These are phyloP conservation scores for Knufia petricola DNA, from an alignment of 2,329 filamentous ascomycete genomes.

Conservation along the genomic window DNA sequence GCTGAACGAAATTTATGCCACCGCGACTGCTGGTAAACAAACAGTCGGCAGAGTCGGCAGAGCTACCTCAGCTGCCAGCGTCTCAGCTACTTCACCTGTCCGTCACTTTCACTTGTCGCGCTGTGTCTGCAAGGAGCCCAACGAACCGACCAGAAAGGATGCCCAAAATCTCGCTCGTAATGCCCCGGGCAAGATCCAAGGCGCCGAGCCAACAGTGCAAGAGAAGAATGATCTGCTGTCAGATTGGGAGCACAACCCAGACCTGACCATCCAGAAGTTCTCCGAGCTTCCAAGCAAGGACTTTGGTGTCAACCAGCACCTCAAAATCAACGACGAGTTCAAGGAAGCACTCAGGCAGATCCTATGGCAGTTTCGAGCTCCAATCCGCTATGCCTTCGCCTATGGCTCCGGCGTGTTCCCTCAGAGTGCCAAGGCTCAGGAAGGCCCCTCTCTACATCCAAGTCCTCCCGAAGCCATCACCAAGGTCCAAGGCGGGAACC, in stretches of 20 bases:
- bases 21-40: not conserved
- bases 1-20: constrained; percentile 18
- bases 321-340: constrained; percentile 90
- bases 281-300: constrained; percentile 65
- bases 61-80: no score
- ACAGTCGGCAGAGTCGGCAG: not conserved
- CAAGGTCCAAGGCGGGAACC: constrained; percentile 74
- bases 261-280: constrained; percentile 63
- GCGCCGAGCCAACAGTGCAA: not conserved
- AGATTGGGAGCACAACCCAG: constrained; percentile 63
- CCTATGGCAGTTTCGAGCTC: constrained; percentile 81
- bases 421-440: constrained; percentile 45
- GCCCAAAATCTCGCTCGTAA: not conserved
- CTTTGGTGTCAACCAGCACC: constrained; percentile 94
- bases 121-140: not conserved
- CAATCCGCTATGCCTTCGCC: constrained; percentile 91
- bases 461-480: constrained; percentile 70
- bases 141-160: not conserved
- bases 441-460: constrained; percentile 59
- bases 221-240: not conserved
- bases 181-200: not conserved
- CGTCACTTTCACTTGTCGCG: constrained; percentile 4
- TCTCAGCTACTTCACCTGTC: not conserved
- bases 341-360: constrained; percentile 82
- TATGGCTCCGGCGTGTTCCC: constrained; percentile 96